Conservation (phyloP, 495 filamentous ascomycete species). For the Podospora tetraspora region DNA sequence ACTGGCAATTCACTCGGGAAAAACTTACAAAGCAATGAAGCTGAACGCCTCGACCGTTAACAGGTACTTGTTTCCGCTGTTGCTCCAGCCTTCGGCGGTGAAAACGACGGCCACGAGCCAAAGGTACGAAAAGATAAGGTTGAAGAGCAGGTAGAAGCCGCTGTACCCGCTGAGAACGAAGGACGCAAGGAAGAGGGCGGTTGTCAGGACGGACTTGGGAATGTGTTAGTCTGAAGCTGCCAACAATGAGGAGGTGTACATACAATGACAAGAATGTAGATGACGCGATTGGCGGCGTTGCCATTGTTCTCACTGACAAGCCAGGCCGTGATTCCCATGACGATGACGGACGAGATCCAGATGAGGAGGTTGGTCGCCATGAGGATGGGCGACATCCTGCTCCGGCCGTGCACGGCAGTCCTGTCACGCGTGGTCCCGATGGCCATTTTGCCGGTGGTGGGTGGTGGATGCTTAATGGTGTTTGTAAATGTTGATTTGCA, state of each 20-base stretch:
- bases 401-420: background rate
- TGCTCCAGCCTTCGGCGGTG: constrained; percentile 51
- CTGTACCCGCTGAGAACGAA: constrained; percentile 51
- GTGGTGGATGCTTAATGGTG: background rate
- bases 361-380: constrained; percentile 31
- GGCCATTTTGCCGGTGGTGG: background rate
- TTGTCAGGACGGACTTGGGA: constrained; percentile 47
- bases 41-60: constrained; percentile 54
- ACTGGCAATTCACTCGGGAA: too few relatives aligned
- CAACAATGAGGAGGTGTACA: constrained; percentile 16
- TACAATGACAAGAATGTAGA: constrained; percentile 56
- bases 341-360: constrained; percentile 56
- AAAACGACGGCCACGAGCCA: constrained; percentile 61
- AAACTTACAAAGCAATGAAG: constrained; percentile 57
- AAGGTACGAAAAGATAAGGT: constrained; percentile 59
- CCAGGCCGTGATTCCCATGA: constrained; percentile 55
- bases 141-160: constrained; percentile 47
- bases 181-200: constrained; percentile 53
- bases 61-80: constrained; percentile 36
- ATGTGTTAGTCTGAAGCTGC: constrained; percentile 6
- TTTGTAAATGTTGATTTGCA: background rate
- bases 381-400: constrained; percentile 24
- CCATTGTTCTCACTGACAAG: constrained; percentile 39
- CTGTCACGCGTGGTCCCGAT: background rate
- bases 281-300: constrained; percentile 40